Conservation (phyloP, 2,329 filamentous ascomycete genomes). For the Aspergillus spinulosporus region DNA sequence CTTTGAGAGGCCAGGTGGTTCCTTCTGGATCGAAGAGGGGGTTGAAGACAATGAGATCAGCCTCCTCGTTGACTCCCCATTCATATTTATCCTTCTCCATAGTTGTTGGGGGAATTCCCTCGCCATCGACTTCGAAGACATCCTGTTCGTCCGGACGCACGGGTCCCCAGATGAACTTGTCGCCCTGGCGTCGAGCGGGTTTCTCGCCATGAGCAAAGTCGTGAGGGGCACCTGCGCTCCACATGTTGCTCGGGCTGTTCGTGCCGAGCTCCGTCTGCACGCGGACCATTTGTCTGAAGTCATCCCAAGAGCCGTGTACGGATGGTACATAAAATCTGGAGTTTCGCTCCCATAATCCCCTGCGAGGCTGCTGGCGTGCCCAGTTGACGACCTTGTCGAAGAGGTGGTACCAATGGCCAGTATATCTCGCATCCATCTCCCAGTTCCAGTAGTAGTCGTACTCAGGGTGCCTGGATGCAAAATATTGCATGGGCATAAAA, state of each 20-base stretch:
- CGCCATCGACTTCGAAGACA: conserved; percentile 70
- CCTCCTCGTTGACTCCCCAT: conserved; percentile 89
- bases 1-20: conserved; percentile 78
- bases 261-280: conserved; percentile 73
- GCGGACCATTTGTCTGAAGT: conserved; percentile 74
- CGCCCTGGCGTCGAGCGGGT: conserved; percentile 41
- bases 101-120: conserved; percentile 68
- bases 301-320: conserved; percentile 75
- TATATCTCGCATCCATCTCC: conserved; percentile 80
- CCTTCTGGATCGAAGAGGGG: conserved; percentile 87
- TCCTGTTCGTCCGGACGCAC: conserved; percentile 68
- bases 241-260: conserved; percentile 66
- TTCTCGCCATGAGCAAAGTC: conserved; percentile 26
- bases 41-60: conserved; percentile 87
- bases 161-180: conserved; percentile 80
- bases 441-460: conserved; percentile 85
- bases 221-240: conserved; percentile 50
- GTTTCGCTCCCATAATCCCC: conserved; percentile 79
- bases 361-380: conserved; percentile 71
- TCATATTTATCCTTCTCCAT: conserved; percentile 77
- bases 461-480: conserved; percentile 76
- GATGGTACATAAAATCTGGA: conserved; percentile 74
- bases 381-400: conserved; percentile 69
- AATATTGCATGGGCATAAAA: conserved; percentile 93
- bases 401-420: conserved; percentile 79